Evolutionary conservation across 495 filamentous ascomycete species (phyloP).

Genomic region (Rostrohypoxylon terebratum): DNA sequence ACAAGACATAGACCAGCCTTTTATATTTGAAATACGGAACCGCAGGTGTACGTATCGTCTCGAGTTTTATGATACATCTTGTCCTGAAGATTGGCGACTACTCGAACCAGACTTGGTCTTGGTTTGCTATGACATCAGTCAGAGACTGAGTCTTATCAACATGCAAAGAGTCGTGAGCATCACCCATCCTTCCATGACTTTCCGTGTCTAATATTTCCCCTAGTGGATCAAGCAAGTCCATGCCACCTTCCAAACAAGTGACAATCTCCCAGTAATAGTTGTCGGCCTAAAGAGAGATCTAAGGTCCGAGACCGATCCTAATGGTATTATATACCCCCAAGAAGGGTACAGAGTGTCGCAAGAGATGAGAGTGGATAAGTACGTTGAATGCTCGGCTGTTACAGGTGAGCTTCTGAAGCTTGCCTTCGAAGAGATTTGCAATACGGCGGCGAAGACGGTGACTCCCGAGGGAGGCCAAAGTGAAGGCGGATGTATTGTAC

Average conservation of each 20-base stretch:
- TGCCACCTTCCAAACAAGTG: conserved; percentile 69
- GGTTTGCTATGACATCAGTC: conserved; percentile 83
- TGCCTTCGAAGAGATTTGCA: conserved; percentile 81
- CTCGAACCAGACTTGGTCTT: conserved; percentile 78
- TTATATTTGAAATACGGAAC: conserved; percentile 78
- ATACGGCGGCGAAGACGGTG: conserved; percentile 72
- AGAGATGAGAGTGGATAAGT: conserved; percentile 84
- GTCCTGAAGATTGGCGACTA: conserved; percentile 78
- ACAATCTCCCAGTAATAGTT: conserved; percentile 76
- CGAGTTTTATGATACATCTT: conserved; percentile 82
- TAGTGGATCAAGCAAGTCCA: conserved; percentile 79
- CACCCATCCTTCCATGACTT: conserved; percentile 11
- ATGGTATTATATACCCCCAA: conserved; percentile 77
- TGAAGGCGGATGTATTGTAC: conserved; percentile 55
- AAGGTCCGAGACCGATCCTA: conserved; percentile 70
- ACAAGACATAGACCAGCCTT: conserved; percentile 84
- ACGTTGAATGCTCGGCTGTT: conserved; percentile 88
- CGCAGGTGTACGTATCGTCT: conserved; percentile 71
- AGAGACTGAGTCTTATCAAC: conserved; percentile 71
- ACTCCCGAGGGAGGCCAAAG: conserved; percentile 59
- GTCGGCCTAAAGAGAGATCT: conserved; percentile 87
- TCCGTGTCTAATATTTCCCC: conserved; percentile 15
- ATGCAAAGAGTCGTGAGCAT: conserved; percentile 67
- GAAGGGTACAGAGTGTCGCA: conserved; percentile 81
- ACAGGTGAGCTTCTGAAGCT: conserved; percentile 83